Base-by-base conservation (phyloP, 116 monocot species). In the Cymodocea nodosa region DNA sequence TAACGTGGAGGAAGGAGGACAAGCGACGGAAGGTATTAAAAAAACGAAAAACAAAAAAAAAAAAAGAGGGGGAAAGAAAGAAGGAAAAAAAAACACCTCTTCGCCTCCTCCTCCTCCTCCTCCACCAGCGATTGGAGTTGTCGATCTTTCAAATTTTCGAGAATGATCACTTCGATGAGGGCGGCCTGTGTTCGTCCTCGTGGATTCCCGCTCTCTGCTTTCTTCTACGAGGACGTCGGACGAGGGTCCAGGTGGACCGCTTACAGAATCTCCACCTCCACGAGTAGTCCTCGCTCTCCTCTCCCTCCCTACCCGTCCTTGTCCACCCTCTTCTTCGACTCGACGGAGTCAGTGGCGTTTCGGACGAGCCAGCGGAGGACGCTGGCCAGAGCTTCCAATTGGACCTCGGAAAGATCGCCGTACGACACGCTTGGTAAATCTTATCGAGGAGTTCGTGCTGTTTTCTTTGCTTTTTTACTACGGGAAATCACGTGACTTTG, bases 391-490 rank as follows among this genome's bases (percentile, higher is more conserved):
- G 87, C 80, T 7, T 77, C 95, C 67, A 91, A 79, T 50, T 90
- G 95, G 95, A 76, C 75, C 10, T 87, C 87, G n/a, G 82, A 87
- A 73, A 85, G 73, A 40, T 87, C 87, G 2, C 95, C 95, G 11
- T 97, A 97, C 65, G 88, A 97, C 64, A 97, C 91, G 30, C 81
- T 97, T 13, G 95, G 95, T 95, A 77, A 68, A 35, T 56, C 56
- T 9, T 44, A 17, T 54, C n/a, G n/a, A 19, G 54, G 54, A 7
- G 7, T 44, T 44, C 44, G 44, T 6, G 44, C 51, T 68, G 19
- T 53, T 22, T 49, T 10, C 20, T 25, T 52, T 14, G 49, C 62
- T 62, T 25, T 60, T n/a, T 44, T 1, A 3, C 30, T 30, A 30
- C 30, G 1, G 30, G 30, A 30, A 30, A 30, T 30, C 3, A 30